phyloP scores from a whole-genome alignment of 257 asterid species.

The Asclepias syriaca region DNA sequence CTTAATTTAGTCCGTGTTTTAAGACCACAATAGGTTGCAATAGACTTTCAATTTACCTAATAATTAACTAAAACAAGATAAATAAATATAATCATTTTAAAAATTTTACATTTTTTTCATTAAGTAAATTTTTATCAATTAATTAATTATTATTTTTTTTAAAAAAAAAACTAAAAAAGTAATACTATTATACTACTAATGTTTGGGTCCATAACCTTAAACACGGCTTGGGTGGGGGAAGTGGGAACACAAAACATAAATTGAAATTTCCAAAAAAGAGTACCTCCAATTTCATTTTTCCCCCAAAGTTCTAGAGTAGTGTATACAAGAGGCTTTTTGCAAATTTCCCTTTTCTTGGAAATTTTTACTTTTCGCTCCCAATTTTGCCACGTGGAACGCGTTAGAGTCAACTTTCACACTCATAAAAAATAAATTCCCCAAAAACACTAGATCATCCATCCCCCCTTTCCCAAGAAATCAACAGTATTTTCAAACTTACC shows the following conservation, averaged over 20 bases:
- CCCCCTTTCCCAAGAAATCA: background rate
- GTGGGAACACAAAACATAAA: background rate
- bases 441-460: background rate
- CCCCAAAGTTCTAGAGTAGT: background rate
- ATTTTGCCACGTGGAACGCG: conserved; percentile 3
- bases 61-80: too few species aligned
- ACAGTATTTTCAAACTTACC: background rate
- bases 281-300: background rate
- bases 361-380: background rate
- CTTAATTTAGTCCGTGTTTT: background rate
- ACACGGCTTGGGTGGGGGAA: background rate
- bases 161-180: too few species aligned
- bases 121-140: too few species aligned
- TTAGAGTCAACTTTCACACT: background rate
- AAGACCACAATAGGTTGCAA: too few species aligned
- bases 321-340: too few species aligned
- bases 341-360: too few species aligned
- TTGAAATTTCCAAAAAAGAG: background rate
- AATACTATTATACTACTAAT: too few species aligned
- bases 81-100: too few species aligned
- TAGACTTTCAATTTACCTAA: too few species aligned
- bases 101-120: too few species aligned
- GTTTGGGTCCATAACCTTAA: background rate
- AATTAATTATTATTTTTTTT: too few species aligned
- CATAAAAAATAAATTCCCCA: background rate